Evolutionary conservation across 495 filamentous ascomycete genomes (phyloP), one percentile per base, ranked within the genome.

Genomic region (Penicillium odoratum): DNA sequence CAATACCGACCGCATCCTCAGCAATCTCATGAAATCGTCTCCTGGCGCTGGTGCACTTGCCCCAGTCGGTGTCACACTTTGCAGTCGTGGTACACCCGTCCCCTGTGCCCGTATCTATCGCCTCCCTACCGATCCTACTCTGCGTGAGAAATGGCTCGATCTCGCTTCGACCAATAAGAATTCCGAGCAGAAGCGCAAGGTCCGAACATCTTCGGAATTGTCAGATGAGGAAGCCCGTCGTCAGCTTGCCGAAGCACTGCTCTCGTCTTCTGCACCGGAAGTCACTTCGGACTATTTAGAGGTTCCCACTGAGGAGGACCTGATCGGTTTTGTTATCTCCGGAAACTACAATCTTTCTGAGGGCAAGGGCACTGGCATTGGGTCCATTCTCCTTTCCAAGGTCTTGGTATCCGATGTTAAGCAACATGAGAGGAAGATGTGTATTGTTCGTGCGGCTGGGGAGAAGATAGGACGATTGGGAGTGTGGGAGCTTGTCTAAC

Each of bases 271-370:
- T n/a, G 18, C 47, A 11, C 51, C 60, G 58, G 57, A 74, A 56
- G 63, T 77, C 69, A 75, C 72, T 5, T 65, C 78, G 21, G 79
- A 79, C 0, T 84, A 90, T 56, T 84, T 90, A 0, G 66, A 82
- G 1, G 83, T 90, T 5, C 94, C 94, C 0, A 71, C 74, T 1
- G 88, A 89, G 58, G 79, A 82, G 13, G 91, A 97, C 65, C 75
- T 97, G 30, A 88, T 98, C 40, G 94, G 94, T 0, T 98, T 96
- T 68, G 86, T 97, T 21, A 97, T 92, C 25, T 89, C 87, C 3
- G 94, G 93, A 3, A 88, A 89, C 50, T 97, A 88, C 60, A 89
- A 89, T 60, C 78, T 97, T 4, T 85, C 84, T 6, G 84, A 92
- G 56, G 94, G 93, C 2, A 81, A 80, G 64, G 87, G 85, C 0